Percentiles rank a stretch among this genome's conserved stretches.
phyloP scores from a whole-genome alignment of 2,329 filamentous ascomycete genomes.

The Aureobasidium leucospermi region DNA sequence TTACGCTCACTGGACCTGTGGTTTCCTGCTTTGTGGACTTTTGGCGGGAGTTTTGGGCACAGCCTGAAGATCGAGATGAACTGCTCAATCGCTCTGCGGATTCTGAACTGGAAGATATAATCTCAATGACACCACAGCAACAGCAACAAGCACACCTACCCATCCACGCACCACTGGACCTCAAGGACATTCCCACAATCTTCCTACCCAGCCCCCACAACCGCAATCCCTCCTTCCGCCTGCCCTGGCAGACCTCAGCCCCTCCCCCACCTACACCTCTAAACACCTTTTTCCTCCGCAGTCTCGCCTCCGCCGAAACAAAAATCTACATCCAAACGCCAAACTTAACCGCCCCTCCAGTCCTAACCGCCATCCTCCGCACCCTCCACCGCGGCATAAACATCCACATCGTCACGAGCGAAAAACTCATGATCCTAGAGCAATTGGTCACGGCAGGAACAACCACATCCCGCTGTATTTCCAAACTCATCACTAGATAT shows the following conservation, averaged over 20 bases:
- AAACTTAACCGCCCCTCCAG: slow-evolving; percentile 63
- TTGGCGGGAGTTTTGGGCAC: slow-evolving; percentile 62
- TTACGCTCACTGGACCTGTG: slow-evolving; percentile 57
- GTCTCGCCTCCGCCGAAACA: slow-evolving; percentile 48
- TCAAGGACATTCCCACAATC: slow-evolving; percentile 43
- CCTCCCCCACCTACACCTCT: slow-evolving; percentile 57
- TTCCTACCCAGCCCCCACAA: slow-evolving; percentile 70
- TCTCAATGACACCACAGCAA: not conserved
- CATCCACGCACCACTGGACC: not conserved
- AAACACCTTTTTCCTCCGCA: slow-evolving; percentile 55
- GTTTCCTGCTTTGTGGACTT: slow-evolving; percentile 58
- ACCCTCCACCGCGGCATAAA: slow-evolving; percentile 60
- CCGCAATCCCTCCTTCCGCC: slow-evolving; percentile 56
- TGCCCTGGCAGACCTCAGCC: slow-evolving; percentile 45
- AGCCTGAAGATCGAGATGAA: not conserved
- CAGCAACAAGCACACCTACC: not conserved
- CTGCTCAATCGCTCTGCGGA: not conserved
- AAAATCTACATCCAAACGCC: slow-evolving; percentile 67
- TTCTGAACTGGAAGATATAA: not conserved
- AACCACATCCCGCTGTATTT: slow-evolving; percentile 60
- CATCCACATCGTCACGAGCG: slow-evolving; percentile 40
- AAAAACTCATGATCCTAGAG: slow-evolving; percentile 50
- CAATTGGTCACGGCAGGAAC: slow-evolving; percentile 74
- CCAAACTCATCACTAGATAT: slow-evolving; percentile 52
- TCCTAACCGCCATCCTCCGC: slow-evolving; percentile 53